Evolutionary conservation across 805 yeast species (phyloP), one percentile per base, ranked within the genome.

Genomic region (Wickerhamiella spandovensis): DNA sequence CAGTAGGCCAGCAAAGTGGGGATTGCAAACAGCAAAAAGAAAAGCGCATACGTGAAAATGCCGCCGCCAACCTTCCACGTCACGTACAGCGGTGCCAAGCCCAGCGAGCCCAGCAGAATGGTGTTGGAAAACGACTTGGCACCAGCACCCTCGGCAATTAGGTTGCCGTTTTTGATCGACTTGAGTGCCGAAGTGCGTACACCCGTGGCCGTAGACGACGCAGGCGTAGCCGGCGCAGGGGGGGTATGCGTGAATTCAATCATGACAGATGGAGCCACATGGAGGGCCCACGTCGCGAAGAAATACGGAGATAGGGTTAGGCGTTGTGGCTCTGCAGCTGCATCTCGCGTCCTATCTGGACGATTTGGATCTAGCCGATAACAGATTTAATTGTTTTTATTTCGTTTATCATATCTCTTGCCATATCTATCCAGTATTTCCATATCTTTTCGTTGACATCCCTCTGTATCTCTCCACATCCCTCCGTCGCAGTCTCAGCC

Each of bases 141-240:
- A 23, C 94, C 88, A 5, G 95, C 85, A 42, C 95, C 96, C 64
- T 87, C 96, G 5, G 95, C 95, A 24, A 95, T 89, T 54, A 86
- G 71, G 10, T 88, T 88, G 1, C 90, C 95, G 64, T 87, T 87
- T 62, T 82, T 78, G 63, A 87, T 86, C 7, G 89, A 72, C 24
- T 95, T 94, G 47, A 63, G 76, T 70, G 61, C 55, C 15, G 56
- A 54, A 32, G 60, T 54, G 23, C 53, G 53, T 48, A 73, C 73
- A 41, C 85, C 84, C 54, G 69, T 72, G 50, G 67, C 73, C 39
- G 61, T 58, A 23, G 68, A 58, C 7, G 76, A 63, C 32, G 69
- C 63, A 9, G 75, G 73, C 43, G 64, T 72, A 25, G 68, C 58
- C n/a, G 67, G 54, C 13, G 77, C 75, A 23, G 66, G 59, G 3